phyloP scores from a whole-genome alignment of 371 early-diverging fungal genomes.

The Lichtheimia hyalospora region DNA sequence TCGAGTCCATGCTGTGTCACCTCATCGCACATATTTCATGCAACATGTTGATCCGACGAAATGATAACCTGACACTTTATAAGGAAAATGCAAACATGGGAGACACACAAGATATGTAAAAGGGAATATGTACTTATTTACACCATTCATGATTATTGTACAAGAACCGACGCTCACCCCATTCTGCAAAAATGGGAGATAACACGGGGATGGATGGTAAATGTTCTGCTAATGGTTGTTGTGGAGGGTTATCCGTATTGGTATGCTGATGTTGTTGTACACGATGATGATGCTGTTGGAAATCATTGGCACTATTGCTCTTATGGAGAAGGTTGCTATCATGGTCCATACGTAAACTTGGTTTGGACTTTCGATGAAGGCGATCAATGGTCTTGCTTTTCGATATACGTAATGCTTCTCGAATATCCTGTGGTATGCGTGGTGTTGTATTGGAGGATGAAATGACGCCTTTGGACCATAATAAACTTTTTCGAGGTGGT shows the following conservation, averaged over 20 bases:
- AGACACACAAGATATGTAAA: too few species aligned
- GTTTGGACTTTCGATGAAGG: conserved; percentile 1
- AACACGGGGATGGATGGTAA: conserved; percentile 16
- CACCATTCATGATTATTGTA: too few species aligned
- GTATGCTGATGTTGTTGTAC: neutral
- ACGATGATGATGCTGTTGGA: neutral
- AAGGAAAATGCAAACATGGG: too few species aligned
- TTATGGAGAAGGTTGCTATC: neutral
- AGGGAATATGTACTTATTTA: too few species aligned
- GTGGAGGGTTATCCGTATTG: neutral
- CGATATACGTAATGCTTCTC: conserved; percentile 8
- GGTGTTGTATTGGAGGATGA: neutral
- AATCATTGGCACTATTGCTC: conserved; percentile 4
- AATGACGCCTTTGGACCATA: conserved; percentile 4
- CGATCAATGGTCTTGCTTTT: conserved; percentile 15
- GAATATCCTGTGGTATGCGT: conserved; percentile 10
- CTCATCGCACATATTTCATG: too few species aligned
- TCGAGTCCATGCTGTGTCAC: too few species aligned
- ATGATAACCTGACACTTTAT: too few species aligned
- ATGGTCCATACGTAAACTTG: neutral
- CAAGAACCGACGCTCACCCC: neutral
- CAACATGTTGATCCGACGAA: too few species aligned
- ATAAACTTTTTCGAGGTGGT: conserved; percentile 5
- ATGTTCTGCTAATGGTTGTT: conserved; percentile 4
- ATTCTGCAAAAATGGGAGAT: conserved; percentile 15